phyloP scores from a whole-genome alignment of 139 green algal genomes.

The Pseudopediastrum boryanum region DNA sequence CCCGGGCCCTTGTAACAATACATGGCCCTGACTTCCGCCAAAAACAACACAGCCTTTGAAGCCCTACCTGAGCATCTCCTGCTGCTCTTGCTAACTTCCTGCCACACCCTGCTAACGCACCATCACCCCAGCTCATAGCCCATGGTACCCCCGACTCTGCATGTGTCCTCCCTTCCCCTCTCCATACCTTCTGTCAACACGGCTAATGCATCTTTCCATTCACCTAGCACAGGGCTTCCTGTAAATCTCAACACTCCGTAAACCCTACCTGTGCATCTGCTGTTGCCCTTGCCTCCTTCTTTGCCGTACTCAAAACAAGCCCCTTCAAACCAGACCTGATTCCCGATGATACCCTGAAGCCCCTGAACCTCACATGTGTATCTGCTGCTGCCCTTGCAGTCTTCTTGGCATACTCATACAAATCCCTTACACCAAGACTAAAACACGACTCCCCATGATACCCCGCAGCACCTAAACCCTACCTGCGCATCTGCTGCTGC shows the following conservation, averaged over 20 bases:
- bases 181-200: no score
- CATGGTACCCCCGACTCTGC: no score
- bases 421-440: background rate
- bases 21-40: no score
- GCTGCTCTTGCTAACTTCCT: background rate
- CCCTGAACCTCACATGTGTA: background rate
- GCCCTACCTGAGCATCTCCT: background rate
- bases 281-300: background rate
- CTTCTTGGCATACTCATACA: background rate
- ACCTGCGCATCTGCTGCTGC: conserved; percentile 16
- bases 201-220: no score
- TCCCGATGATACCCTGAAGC: no score
- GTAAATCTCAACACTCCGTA: background rate
- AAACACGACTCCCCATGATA: no score
- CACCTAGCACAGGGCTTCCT: no score
- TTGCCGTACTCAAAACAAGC: no score
- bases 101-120: background rate
- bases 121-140: background rate
- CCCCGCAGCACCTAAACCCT: background rate
- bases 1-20: no score
- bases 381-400: background rate
- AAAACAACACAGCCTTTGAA: no score
- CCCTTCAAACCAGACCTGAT: no score
- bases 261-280: conserved; percentile 12
- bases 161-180: no score